Evolutionary conservation across 768 basidiomycete genomes (phyloP), one percentile per base, ranked within the genome.

Genomic region (Paxillus involutus): DNA sequence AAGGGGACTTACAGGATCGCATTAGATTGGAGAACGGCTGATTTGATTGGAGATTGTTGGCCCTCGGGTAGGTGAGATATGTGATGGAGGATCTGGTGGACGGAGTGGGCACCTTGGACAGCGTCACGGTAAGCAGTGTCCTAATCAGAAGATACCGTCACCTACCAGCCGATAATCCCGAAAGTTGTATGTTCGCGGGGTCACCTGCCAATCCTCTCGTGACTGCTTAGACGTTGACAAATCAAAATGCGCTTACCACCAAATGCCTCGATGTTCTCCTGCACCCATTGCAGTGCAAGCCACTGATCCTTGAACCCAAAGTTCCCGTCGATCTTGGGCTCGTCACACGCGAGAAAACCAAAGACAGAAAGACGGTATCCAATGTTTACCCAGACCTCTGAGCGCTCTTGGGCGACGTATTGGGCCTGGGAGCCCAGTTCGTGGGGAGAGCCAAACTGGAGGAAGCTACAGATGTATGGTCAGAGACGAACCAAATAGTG

Each of bases 271-370:
- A 91, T 88, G 59, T 91, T 88, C 16, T 79, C 79, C 44, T 74
- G 80, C 24, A 91, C 73, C 88, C 89, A 91, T 59, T 80, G 72
- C n/a, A 91, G 63, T 1, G 84, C 89, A 17, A 88, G 62, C 89
- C 89, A 91, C 61, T 88, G 88, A 62, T 91, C 89, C 68, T 90
- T 91, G 74, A 91, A 91, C 1, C 89, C 89, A 65, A 85, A 91
- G 62, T 91, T 92, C 3, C 90, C 89, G 14, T 74, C 73, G 44
- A 91, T 64, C 40, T 70, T 63, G 12, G 86, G 87, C 53, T 80
- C 67, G 43, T 86, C 84, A 58, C 78, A 79, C 0, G 87, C 88
- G 19, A 92, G 71, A 62, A 89, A 92, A 0, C 89, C 89, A 60
- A 91, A 87, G 1, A 80, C 88, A 0, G 87, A 88, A 13, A 91